These are phyloP conservation scores for Bauhinia variegata DNA, from an alignment of 306 rosid species.

Conservation along the genomic window DNA sequence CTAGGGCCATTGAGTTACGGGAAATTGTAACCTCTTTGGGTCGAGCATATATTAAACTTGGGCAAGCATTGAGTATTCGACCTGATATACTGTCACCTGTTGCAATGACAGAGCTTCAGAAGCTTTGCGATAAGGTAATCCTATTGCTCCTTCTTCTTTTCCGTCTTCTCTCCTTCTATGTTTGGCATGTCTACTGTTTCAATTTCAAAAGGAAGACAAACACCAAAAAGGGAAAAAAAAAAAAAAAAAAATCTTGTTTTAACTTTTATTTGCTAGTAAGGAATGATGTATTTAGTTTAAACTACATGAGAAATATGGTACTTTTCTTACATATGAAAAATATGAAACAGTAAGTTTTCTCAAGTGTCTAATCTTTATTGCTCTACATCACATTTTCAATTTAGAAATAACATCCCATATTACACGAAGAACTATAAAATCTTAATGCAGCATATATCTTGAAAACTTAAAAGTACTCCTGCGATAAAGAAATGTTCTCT, in stretches of 20 bases:
- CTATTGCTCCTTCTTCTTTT: no score
- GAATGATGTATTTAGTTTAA: slow-evolving; percentile 19
- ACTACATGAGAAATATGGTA: slow-evolving; percentile 9
- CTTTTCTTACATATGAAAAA: slow-evolving; percentile 17
- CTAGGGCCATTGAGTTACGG: no score
- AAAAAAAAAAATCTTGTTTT: no score
- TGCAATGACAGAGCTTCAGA: no score
- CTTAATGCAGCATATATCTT: slow-evolving; percentile 7
- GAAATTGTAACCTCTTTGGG: no score
- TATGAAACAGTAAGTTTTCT: slow-evolving; percentile 16
- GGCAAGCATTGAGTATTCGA: no score
- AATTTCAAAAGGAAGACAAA: slow-evolving; percentile 18
- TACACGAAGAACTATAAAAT: slow-evolving; percentile 1
- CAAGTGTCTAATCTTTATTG: no score
- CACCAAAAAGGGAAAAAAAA: not conserved
- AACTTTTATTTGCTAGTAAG: slow-evolving; percentile 25
- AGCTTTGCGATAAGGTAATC: no score
- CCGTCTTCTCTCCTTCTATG: not conserved
- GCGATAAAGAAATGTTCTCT: slow-evolving; percentile 23
- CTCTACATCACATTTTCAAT: slow-evolving; percentile 3
- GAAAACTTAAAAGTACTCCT: slow-evolving; percentile 25
- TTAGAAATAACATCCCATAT: slow-evolving; percentile 1
- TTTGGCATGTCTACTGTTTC: slow-evolving; percentile 5
- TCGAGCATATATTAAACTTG: no score
- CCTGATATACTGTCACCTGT: no score